These are phyloP conservation scores for Madurella mycetomatis DNA, from an alignment of 2,329 filamentous ascomycete genomes.

Conservation along the genomic window DNA sequence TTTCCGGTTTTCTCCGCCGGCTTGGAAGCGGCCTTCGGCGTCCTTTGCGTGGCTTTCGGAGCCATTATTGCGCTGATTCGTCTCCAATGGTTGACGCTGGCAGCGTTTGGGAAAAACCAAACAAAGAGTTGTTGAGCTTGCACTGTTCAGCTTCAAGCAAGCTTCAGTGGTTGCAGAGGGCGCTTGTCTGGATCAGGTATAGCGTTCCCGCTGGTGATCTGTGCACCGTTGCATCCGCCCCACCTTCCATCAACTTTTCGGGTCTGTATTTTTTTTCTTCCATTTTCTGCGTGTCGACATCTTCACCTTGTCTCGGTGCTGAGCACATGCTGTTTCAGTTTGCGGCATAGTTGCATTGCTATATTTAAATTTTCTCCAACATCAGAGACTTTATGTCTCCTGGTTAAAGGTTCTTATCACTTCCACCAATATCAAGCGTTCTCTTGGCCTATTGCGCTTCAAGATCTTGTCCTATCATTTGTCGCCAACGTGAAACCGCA, in stretches of 20 bases:
- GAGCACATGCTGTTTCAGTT: too few relatives aligned
- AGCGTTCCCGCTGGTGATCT: background rate
- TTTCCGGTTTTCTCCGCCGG: slow-evolving; percentile 17
- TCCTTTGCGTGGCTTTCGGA: slow-evolving; percentile 16
- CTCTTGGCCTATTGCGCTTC: too few relatives aligned
- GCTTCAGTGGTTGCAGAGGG: background rate
- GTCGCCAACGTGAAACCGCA: background rate
- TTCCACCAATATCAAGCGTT: too few relatives aligned
- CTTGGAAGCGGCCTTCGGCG: slow-evolving; percentile 18
- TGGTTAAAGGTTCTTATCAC: too few relatives aligned
- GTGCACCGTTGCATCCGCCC: background rate
- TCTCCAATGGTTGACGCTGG: background rate
- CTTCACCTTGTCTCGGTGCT: too few relatives aligned
- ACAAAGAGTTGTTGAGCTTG: slow-evolving; percentile 5
- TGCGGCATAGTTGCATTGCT: too few relatives aligned
- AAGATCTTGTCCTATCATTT: too few relatives aligned
- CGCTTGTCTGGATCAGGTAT: background rate
- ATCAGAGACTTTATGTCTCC: too few relatives aligned
- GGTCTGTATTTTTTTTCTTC: slow-evolving; percentile 10
- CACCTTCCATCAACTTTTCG: slow-evolving; percentile 12
- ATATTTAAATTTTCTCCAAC: too few relatives aligned
- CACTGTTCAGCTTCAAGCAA: background rate
- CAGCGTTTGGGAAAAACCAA: background rate
- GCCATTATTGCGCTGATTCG: slow-evolving; percentile 16
- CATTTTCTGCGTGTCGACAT: too few relatives aligned